A percentile compares a stretch with the other conserved stretches of the same genome.
phyloP scores from a whole-genome alignment of 2,329 filamentous ascomycete species.

The Cladosporium colombiae region DNA sequence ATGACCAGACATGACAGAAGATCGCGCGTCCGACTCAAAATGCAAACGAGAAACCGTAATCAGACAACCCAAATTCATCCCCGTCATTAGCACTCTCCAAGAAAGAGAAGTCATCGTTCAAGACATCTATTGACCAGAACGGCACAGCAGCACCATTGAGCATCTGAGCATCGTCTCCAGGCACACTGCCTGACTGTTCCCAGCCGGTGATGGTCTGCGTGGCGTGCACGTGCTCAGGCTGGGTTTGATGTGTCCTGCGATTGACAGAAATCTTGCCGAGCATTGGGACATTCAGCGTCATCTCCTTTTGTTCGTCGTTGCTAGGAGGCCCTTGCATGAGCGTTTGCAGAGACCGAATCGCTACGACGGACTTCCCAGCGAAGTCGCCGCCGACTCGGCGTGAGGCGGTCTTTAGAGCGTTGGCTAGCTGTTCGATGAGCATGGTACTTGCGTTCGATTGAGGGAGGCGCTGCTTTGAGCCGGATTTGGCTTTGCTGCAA shows the following conservation, averaged over 20 bases:
- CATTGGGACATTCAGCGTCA: slow-evolving; percentile 10
- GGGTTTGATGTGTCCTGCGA: not conserved
- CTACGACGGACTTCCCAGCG: slow-evolving; percentile 25
- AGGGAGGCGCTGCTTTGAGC: not conserved
- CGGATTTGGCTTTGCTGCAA: not conserved
- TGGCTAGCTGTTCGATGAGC: slow-evolving; percentile 24
- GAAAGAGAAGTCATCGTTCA: slow-evolving; percentile 12
- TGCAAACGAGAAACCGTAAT: not conserved
- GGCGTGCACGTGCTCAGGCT: not conserved
- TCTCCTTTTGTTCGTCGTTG: not conserved
- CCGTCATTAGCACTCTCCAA: not conserved
- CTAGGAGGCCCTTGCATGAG: slow-evolving; percentile 20
- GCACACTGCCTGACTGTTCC: not conserved
- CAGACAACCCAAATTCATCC: not conserved
- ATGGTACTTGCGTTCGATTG: not conserved
- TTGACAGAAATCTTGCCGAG: slow-evolving; percentile 14
- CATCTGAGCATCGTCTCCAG: not conserved
- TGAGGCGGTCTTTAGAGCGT: slow-evolving; percentile 26
- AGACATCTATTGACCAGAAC: slow-evolving; percentile 17
- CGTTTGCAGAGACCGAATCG: slow-evolving; percentile 25
- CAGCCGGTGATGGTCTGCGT: slow-evolving; percentile 8
- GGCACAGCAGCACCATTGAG: not conserved
- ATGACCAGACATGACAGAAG: too few relatives aligned
- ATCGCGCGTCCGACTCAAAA: too few relatives aligned
- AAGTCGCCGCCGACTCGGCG: slow-evolving; percentile 26